These are phyloP conservation scores for Eragrostis curvula DNA, from an alignment of 176 grass and related monocot genomes.

Conservation along the genomic window DNA sequence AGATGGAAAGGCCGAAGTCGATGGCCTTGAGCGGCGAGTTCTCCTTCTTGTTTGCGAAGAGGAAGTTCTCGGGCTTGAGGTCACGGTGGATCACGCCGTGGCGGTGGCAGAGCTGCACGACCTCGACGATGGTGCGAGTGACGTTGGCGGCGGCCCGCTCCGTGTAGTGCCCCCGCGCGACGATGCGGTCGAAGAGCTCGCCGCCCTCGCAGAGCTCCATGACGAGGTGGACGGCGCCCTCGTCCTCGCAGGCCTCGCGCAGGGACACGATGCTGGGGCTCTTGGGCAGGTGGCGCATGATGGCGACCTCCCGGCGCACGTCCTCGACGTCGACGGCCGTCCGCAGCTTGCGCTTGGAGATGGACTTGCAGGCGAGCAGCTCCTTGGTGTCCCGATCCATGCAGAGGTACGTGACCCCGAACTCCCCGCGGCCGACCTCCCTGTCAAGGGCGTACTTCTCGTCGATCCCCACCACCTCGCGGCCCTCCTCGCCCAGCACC, in stretches of 20 bases:
- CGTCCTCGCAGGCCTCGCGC: conserved; percentile 95
- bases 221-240: conserved; percentile 90
- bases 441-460: conserved; percentile 84
- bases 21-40: conserved; percentile 97
- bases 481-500: conserved; percentile 67
- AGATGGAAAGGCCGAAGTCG: conserved; percentile 96
- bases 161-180: conserved; percentile 90
- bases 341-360: conserved; percentile 97
- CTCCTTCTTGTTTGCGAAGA: conserved; percentile 98
- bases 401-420: conserved; percentile 97
- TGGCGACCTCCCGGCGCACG: conserved; percentile 96
- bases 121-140: conserved; percentile 88
- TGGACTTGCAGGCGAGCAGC: conserved; percentile 96
- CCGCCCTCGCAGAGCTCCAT: conserved; percentile 99
- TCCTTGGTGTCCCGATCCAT: conserved; percentile 89
- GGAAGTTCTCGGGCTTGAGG: conserved; percentile 97
- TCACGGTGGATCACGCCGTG: conserved; percentile 97
- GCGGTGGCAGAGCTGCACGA: conserved; percentile 95
- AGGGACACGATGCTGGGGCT: conserved; percentile 77
- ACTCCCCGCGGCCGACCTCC: conserved; percentile 97
- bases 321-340: conserved; percentile 96
- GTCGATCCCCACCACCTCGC: conserved; percentile 67
- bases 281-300: conserved; percentile 94
- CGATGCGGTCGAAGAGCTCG: conserved; percentile 99
- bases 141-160: conserved; percentile 88